Base-by-base conservation (phyloP, 257 asterid species). In the Ligustrum vulgare region DNA sequence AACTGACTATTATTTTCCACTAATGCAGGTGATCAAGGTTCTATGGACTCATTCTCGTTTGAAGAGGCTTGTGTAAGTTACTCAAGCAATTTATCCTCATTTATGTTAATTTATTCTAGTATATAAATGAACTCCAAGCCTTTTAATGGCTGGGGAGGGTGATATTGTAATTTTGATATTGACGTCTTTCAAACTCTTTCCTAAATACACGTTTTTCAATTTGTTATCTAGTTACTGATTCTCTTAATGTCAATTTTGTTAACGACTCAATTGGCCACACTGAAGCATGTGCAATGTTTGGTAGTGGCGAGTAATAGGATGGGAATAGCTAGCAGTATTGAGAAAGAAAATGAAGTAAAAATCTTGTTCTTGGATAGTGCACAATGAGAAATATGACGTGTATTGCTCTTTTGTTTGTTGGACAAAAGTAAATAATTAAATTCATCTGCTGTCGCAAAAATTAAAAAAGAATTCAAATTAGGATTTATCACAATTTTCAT, bases 61-160 rank as follows among this genome's bases (percentile, higher is more conserved):
- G 75, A 90, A 72, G 88, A 87, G 97, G 86, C 98, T 95, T 49
- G 97, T 95, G 99, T 95, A 87, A 90, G 99, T 87, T 77, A 34
- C 60, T 36, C 73, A 11, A 3, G 18, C 67, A 39, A 47, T 10
- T 2, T n/a, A 45, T 45, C 36, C 60, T 35, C 56, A 23, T 78
- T 56, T 15, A 66, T 65, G 49, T 68, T 43, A 35, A 25, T 70
- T 66, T 66, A n/a, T 65, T 60, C 39, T 25, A 15, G 18, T 58
- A 13, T 41, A 41, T 67, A 68, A 35, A 51, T n/a, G n/a, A 56
- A 20, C 4, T 31, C 6, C 64, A 20, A 20, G 12, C 64, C 31
- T 18, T 6, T 18, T 22, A 56, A 56, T 56, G 32, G 32, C 64
- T 56, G 64, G 64, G 64, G 64, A 56, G 15, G 9, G 64, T 56